A percentile compares a stretch with the other conserved stretches of the same genome.
phyloP scores from a whole-genome alignment of 2,329 filamentous ascomycete genomes.

The Aspergillus ibericus region DNA sequence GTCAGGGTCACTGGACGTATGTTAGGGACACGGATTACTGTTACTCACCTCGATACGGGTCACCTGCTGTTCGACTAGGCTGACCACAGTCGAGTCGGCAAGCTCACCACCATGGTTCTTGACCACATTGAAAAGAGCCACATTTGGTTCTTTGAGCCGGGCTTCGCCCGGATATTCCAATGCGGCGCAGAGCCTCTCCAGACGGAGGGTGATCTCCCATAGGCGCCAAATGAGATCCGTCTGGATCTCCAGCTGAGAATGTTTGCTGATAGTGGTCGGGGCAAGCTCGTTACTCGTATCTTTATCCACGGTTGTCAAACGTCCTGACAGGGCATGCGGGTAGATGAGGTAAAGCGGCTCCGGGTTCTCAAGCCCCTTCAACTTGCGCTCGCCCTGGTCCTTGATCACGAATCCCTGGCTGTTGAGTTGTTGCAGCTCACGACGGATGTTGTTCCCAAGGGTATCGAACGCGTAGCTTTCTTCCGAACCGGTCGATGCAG shows the following conservation, averaged over 20 bases:
- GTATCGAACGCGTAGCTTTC: conserved; percentile 75
- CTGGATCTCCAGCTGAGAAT: conserved; percentile 72
- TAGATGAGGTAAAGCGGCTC: conserved; percentile 96
- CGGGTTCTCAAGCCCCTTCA: conserved; percentile 96
- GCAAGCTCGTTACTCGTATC: conserved; percentile 46
- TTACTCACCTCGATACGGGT: conserved; percentile 84
- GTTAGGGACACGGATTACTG: background rate
- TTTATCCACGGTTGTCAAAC: conserved; percentile 53
- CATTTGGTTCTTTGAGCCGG: conserved; percentile 75
- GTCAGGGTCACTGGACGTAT: conserved; percentile 8
- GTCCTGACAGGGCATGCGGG: conserved; percentile 80
- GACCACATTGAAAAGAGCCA: conserved; percentile 74
- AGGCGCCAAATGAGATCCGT: conserved; percentile 84
- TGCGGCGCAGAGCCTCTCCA: conserved; percentile 90
- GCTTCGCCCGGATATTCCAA: conserved; percentile 69
- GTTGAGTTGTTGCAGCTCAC: conserved; percentile 81
- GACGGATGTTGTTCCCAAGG: conserved; percentile 73
- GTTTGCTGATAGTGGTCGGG: conserved; percentile 59
- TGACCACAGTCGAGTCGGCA: conserved; percentile 81
- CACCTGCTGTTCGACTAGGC: conserved; percentile 92
- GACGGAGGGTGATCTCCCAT: conserved; percentile 82
- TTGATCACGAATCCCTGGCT: conserved; percentile 96
- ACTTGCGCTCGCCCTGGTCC: conserved; percentile 88
- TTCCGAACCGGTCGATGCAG: conserved; percentile 67
- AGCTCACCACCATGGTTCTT: conserved; percentile 76